Percentiles rank a stretch among this genome's conserved stretches.
Evolutionary conservation across 2,329 filamentous ascomycete species (phyloP).

Genomic region (Dothideomycetes sp.): DNA sequence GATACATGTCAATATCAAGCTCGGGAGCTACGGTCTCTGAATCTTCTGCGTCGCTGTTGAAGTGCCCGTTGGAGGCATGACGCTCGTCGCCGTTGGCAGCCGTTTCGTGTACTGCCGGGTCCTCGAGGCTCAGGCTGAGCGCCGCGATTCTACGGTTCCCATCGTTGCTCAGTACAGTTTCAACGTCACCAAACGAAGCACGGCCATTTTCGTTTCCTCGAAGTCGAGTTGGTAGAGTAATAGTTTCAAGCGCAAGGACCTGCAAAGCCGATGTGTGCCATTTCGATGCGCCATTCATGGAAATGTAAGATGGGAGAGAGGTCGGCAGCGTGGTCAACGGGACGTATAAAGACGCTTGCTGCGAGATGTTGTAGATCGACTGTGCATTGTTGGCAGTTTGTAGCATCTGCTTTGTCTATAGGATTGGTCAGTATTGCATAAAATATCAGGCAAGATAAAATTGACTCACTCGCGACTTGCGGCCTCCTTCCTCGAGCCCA

Average conservation of each 20-base stretch:
- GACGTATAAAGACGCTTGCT: conserved; percentile 65
- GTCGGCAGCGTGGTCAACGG: conserved; percentile 57
- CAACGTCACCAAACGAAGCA: conserved; percentile 50
- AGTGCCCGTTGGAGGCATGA: conserved; percentile 19
- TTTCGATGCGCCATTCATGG: conserved; percentile 49
- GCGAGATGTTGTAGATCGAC: conserved; percentile 56
- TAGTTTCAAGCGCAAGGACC: conserved; percentile 64
- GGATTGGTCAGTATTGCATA: conserved; percentile 7
- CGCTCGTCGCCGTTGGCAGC: conserved; percentile 15
- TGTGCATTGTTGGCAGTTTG: conserved; percentile 64
- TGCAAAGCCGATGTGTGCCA: conserved; percentile 79
- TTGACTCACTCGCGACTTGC: conserved; percentile 11
- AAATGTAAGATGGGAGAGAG: conserved; percentile 45
- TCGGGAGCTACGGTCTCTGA: conserved; percentile 4
- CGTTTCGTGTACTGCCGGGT: conserved; percentile 21
- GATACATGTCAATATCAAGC: conserved; percentile 16
- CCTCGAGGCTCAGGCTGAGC: conserved; percentile 54
- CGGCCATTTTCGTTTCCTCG: conserved; percentile 31
- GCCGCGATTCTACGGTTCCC: conserved; percentile 73
- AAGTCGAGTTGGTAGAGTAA: conserved; percentile 65
- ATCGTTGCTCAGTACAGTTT: conserved; percentile 57
- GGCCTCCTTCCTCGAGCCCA: conserved; percentile 56
- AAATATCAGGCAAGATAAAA: conserved; percentile 5
- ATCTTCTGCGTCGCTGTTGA: conserved; percentile 13
- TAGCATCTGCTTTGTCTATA: conserved; percentile 43